Conservation (phyloP, 257 asterid genomes). For the Solanum etuberosum region DNA sequence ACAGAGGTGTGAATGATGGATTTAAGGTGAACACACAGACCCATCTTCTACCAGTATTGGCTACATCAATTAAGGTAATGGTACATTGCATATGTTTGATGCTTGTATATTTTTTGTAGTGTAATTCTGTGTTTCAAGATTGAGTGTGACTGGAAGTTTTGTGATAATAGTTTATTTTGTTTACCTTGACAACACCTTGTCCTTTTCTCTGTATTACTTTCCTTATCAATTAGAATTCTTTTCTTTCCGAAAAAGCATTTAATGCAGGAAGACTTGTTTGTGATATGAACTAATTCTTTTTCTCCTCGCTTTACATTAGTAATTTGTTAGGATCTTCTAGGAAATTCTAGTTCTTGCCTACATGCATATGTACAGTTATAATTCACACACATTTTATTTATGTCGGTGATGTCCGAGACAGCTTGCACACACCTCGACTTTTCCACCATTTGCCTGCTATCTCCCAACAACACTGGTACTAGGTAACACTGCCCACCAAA, state of each 20-base stretch:
- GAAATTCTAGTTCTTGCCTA: neutral
- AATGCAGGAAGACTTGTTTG: neutral
- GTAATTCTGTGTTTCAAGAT: neutral
- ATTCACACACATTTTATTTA: neutral
- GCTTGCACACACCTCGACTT: neutral
- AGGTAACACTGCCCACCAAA: neutral
- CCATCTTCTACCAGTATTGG: slow-evolving; percentile 88
- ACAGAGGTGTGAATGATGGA: slow-evolving; percentile 80
- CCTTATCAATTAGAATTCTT: neutral
- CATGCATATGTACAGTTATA: neutral
- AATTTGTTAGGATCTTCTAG: neutral
- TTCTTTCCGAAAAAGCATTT: neutral
- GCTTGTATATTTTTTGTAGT: neutral
- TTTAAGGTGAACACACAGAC: slow-evolving; percentile 75
- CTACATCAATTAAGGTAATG: slow-evolving; percentile 81
- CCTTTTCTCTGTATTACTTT: neutral
- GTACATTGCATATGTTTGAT: neutral
- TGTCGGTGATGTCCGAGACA: neutral
- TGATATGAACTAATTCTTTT: neutral
- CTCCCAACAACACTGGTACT: neutral
- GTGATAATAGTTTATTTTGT: neutral
- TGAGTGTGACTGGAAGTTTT: neutral
- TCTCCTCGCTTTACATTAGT: neutral
- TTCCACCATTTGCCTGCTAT: neutral
- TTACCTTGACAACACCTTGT: neutral